Evolutionary conservation across 1,284 basidiomycete genomes (phyloP), one percentile per base, ranked within the genome.

Genomic region (Leccinum angustisporum): DNA sequence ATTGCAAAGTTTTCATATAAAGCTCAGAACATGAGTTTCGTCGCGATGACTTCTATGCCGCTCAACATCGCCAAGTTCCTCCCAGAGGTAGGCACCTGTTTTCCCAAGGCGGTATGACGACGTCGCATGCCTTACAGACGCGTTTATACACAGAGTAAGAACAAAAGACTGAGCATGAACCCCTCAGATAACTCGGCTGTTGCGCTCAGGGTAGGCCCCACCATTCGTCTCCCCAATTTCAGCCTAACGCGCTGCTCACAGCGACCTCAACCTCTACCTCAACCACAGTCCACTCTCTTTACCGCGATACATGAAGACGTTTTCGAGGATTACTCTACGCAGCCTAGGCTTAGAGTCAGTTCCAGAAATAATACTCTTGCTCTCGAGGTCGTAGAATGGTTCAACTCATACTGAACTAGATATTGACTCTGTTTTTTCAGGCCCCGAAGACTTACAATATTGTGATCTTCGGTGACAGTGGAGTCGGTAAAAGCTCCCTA

Each of bases 381-480:
- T 48, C 25, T 18, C 40, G 56, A 72, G 63, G 72, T 74, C n/a
- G 56, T 64, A 54, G n/a, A n/a, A 16, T 16, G 6, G 11, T 53
- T 9, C 10, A 7, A 2, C 43, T 46, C 16, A 8, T 2, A 21
- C 34, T 50, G n/a, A 14, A 18, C n/a, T 13, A 16, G 4, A 38
- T 52, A 16, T 38, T 48, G 21, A 68, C 33, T 1, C 14, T 27
- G n/a, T 55, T 31, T 16, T 13, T 27, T 40, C 16, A 63, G 63
- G n/a, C 25, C 13, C 30, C 48, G 10, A 63, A 61, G 36, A 21
- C 14, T 40, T 72, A 61, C 21, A 73, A 73, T 54, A 43, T 73
- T 10, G 66, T 73, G n/a, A 51, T 72, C 48, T 73, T 73, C 21
- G 74, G 71, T 6, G 74, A 75, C 34, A 76, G 72, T n/a, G 74